Evolutionary conservation across 2,329 filamentous ascomycete genomes (phyloP).

Genomic region (Ophiostoma populinum): DNA sequence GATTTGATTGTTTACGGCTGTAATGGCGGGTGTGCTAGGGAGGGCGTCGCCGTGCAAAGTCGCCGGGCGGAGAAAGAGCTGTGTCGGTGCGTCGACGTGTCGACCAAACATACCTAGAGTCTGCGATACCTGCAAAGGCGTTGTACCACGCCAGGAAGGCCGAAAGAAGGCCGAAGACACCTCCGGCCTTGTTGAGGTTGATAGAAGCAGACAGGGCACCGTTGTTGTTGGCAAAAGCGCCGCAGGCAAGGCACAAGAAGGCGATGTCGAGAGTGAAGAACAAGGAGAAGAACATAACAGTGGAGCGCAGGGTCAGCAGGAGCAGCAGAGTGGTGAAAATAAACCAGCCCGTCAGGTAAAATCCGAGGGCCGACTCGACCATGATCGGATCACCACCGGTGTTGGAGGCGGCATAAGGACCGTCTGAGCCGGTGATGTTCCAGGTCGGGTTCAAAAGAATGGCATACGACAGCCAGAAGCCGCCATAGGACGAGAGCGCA

Average conservation of each 20-base stretch:
- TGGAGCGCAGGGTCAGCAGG: constrained; percentile 58
- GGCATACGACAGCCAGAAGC: constrained; percentile 66
- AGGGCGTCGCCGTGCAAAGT: too few relatives aligned
- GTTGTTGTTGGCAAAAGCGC: constrained; percentile 39
- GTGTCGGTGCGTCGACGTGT: too few relatives aligned
- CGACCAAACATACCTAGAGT: constrained; percentile 43
- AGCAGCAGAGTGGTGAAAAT: constrained; percentile 67
- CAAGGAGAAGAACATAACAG: constrained; percentile 58
- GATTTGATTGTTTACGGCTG: too few relatives aligned
- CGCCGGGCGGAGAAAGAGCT: too few relatives aligned
- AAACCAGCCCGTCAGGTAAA: constrained; percentile 68
- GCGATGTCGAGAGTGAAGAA: constrained; percentile 63
- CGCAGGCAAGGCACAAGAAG: constrained; percentile 55
- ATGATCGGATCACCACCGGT: constrained; percentile 21
- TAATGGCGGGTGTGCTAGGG: too few relatives aligned
- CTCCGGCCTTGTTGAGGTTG: constrained; percentile 50
- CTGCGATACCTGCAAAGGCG: constrained; percentile 65
- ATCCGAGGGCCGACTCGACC: constrained; percentile 45
- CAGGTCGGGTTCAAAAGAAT: constrained; percentile 56
- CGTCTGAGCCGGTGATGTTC: constrained; percentile 30
- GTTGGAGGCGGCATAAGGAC: constrained; percentile 23
- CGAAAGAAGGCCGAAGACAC: constrained; percentile 62
- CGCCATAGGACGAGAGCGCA: constrained; percentile 64
- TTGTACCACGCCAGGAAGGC: constrained; percentile 81
- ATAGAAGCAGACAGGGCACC: constrained; percentile 27